phyloP scores from a whole-genome alignment of 176 grass and related monocot species.

The Carex cristatella region DNA sequence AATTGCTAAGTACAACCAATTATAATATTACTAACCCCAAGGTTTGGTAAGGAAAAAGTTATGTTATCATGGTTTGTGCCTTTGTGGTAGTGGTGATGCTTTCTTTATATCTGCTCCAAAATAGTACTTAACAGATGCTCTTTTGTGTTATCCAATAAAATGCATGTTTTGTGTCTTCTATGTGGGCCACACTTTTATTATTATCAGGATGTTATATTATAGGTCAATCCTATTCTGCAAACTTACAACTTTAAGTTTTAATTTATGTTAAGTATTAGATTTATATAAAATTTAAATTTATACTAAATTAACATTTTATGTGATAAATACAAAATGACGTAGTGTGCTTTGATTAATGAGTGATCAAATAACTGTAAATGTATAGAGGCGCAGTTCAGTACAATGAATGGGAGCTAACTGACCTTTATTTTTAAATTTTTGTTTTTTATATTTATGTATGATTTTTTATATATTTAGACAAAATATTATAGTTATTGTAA shows the following conservation, averaged over 20 bases:
- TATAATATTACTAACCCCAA: background rate
- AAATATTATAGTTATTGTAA: too few relatives aligned
- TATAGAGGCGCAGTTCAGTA: too few relatives aligned
- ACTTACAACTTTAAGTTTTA: background rate
- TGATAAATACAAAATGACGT: background rate
- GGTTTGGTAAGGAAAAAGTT: background rate
- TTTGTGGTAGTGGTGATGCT: background rate
- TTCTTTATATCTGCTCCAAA: background rate
- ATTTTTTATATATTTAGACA: too few relatives aligned
- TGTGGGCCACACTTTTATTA: background rate
- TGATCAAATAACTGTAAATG: too few relatives aligned
- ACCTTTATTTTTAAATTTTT: too few relatives aligned
- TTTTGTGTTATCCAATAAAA: background rate
- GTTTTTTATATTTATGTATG: too few relatives aligned
- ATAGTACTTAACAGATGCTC: background rate
- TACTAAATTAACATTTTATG: background rate
- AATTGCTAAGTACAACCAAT: background rate
- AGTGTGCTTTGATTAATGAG: too few relatives aligned
- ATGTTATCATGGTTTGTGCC: background rate
- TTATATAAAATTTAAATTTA: background rate
- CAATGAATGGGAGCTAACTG: too few relatives aligned
- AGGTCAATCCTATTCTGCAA: background rate
- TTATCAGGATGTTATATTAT: background rate
- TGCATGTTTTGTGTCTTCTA: background rate
- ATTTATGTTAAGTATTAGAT: background rate